Evolutionary conservation across 371 early-diverging fungal species (phyloP), one percentile per base, ranked within the genome.

Genomic region (Mortierella sp.): DNA sequence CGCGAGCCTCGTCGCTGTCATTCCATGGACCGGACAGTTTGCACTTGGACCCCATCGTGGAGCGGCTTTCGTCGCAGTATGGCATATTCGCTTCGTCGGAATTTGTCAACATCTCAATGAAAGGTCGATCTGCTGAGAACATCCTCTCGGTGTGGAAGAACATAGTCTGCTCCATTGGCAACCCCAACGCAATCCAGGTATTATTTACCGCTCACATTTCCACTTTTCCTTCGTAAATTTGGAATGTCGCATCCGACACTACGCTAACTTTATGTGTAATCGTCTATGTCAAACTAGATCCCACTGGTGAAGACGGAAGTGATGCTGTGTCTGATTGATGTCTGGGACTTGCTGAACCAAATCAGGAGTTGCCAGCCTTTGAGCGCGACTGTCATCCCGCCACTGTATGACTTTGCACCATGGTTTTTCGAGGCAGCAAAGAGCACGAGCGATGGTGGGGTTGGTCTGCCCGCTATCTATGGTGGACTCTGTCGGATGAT

Each of bases 401-500:
- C 81, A 9, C 64, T 76, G 0, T 82, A 82, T 16, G 83, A 82
- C 37, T 77, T 82, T 66, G 66, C 75, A 2, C 83, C 83, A 0
- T 82, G 83, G 83, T 78, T 82, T 47, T 78, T 82, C 50, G 78
- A 82, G 41, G 83, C 83, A 0, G 78, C 83, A 13, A 78, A 72
- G 63, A 82, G 81, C 29, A 77, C 63, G 11, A 80, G 76, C 39
- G 81, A 80, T 58, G 81, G 81, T n/a, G 81, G 81, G 9, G 64
- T 80, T 29, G 81, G 78, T 2, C 52, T 77, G 22, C 83, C 83
- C 1, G 78, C 78, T 0, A 82, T 82, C 2, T 91, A 89, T 81
- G 93, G 93, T 0, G 89, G 90, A 65, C 80, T 96, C 11, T 95
- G 95, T 75, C 86, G 92, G n/a, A 86, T 94, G 64, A 93, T 96